Evolutionary conservation across 495 filamentous ascomycete genomes (phyloP).

Genomic region (Aspergillus campestris): DNA sequence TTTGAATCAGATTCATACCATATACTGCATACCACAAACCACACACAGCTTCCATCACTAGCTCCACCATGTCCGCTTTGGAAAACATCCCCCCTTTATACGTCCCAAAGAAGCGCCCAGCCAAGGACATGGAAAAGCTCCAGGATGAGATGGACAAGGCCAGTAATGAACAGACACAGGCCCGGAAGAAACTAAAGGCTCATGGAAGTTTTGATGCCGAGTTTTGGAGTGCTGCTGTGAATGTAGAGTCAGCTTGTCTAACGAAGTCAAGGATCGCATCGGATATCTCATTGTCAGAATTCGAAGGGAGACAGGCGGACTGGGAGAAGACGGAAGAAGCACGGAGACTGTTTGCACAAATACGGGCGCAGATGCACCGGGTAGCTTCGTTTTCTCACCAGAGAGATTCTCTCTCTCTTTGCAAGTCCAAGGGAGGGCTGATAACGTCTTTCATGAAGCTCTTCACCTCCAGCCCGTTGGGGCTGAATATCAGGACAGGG

Average conservation of each 20-base stretch:
- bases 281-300: slow-evolving; percentile 7
- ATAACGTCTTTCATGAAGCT: no score
- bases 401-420: background rate
- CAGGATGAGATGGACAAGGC: background rate
- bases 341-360: background rate
- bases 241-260: background rate
- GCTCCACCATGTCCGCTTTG: no score
- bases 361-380: slow-evolving; percentile 1
- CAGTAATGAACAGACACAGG: background rate
- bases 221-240: slow-evolving; percentile 1
- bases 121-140: background rate
- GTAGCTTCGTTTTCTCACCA: background rate
- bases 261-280: background rate
- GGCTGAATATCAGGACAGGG: no score
- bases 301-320: background rate
- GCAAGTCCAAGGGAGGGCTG: background rate
- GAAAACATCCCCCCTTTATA: slow-evolving; percentile 9
- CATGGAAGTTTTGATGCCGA: slow-evolving; percentile 5
- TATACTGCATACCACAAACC: no score
- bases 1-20: no score
- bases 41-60: no score
- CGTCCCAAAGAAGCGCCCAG: slow-evolving; percentile 3
- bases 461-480: no score
- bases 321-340: slow-evolving; percentile 3
- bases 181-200: slow-evolving; percentile 1